Percentiles rank a stretch among this genome's conserved stretches.
Conservation (phyloP, 2,329 filamentous ascomycete genomes). For the Coniella lustricola region DNA sequence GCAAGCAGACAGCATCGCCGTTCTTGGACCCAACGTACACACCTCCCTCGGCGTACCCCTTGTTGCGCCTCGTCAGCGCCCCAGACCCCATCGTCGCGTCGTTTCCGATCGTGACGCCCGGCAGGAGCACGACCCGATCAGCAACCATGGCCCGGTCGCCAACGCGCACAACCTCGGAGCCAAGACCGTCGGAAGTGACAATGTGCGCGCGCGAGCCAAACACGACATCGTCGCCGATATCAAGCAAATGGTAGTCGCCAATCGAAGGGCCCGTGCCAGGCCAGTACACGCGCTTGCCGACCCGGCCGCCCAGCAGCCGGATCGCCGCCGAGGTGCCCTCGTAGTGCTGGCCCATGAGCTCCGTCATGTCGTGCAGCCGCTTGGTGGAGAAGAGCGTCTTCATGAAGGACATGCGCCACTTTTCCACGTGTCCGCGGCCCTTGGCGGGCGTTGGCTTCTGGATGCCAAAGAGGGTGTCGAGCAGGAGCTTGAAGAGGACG, state of each 20-base stretch:
- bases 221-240: constrained; percentile 52
- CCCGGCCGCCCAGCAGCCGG: constrained; percentile 42
- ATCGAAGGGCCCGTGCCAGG: constrained; percentile 48
- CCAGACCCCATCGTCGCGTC: constrained; percentile 47
- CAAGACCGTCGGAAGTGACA: constrained; percentile 43
- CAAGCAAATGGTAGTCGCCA: constrained; percentile 46
- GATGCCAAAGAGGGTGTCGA: constrained; percentile 35
- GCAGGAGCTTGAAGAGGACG: constrained; percentile 31
- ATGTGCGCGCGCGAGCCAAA: constrained; percentile 50
- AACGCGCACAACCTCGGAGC: constrained; percentile 41
- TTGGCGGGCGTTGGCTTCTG: constrained; percentile 26
- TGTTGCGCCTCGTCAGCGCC: constrained; percentile 39
- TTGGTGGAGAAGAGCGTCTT: constrained; percentile 36
- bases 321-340: constrained; percentile 45
- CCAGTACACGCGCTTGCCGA: constrained; percentile 50
- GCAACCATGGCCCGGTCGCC: constrained; percentile 47
- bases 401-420: constrained; percentile 38
- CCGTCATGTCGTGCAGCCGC: constrained; percentile 39
- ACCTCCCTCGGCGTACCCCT: constrained; percentile 35
- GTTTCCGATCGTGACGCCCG: constrained; percentile 42
- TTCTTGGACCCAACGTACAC: constrained; percentile 47
- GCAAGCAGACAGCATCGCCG: constrained; percentile 40
- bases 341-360: constrained; percentile 48
- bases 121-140: constrained; percentile 45
- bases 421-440: constrained; percentile 29